Conservation (phyloP, 1,284 basidiomycete species). For the Heliocybe sulcata region DNA sequence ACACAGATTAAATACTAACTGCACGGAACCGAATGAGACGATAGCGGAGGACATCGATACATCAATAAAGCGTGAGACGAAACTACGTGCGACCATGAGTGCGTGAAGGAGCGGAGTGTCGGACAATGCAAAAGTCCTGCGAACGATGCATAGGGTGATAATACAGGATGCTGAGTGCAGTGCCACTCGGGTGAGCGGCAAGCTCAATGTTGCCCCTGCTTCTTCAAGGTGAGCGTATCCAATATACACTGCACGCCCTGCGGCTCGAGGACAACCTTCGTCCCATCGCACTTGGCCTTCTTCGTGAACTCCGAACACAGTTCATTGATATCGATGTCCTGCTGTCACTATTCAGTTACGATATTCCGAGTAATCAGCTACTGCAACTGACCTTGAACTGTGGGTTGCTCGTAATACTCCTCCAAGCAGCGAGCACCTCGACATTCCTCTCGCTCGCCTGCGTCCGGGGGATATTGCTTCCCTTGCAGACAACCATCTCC, state of each 20-base stretch:
- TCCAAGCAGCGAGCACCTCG: constrained; percentile 71
- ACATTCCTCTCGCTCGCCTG: constrained; percentile 63
- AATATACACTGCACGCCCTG: constrained; percentile 58
- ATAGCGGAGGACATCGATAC: neutral
- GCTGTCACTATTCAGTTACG: constrained; percentile 7
- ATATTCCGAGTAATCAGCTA: constrained; percentile 6
- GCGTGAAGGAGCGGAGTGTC: neutral
- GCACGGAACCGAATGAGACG: neutral
- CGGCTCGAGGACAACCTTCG: constrained; percentile 71
- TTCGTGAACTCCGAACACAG: constrained; percentile 69
- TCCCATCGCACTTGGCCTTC: constrained; percentile 76
- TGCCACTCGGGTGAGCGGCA: neutral
- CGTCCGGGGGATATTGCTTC: constrained; percentile 58
- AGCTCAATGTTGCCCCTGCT: constrained; percentile 9
- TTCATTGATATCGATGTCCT: constrained; percentile 72
- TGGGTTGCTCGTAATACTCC: constrained; percentile 63
- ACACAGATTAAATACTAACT: no score
- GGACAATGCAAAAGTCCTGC: neutral
- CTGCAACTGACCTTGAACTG: constrained; percentile 53
- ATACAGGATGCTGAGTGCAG: neutral
- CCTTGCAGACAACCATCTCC: constrained; percentile 52
- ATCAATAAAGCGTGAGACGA: neutral
- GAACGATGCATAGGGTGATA: neutral
- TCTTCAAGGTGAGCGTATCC: constrained; percentile 36
- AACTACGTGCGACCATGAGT: neutral